phyloP scores from a whole-genome alignment of 495 filamentous ascomycete genomes.

The Xylaria palmicola region DNA sequence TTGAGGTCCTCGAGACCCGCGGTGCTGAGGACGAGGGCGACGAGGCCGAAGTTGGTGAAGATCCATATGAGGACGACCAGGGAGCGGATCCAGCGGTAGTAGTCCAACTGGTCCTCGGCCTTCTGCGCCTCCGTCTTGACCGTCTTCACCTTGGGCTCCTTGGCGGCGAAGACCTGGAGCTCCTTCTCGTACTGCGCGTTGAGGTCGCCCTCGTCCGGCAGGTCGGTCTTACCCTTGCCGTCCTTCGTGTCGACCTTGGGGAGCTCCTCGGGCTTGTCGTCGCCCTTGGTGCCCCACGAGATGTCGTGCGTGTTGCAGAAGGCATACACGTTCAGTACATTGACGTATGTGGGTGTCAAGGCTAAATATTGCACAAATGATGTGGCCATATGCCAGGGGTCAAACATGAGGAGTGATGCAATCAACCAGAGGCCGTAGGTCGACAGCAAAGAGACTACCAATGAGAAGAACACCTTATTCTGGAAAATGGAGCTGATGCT shows the following conservation, averaged over 20 bases:
- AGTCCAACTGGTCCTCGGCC: slow-evolving; percentile 89
- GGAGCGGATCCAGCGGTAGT: slow-evolving; percentile 94
- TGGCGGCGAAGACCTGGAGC: slow-evolving; percentile 65
- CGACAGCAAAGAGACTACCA: slow-evolving; percentile 86
- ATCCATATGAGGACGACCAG: slow-evolving; percentile 94
- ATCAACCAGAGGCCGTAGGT: slow-evolving; percentile 95
- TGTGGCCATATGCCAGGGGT: slow-evolving; percentile 99
- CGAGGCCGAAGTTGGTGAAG: slow-evolving; percentile 89
- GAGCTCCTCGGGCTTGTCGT: slow-evolving; percentile 83
- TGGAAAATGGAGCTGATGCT: slow-evolving; percentile 69
- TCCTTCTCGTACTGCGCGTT: slow-evolving; percentile 95
- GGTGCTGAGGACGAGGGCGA: slow-evolving; percentile 80
- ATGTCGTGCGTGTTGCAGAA: slow-evolving; percentile 99
- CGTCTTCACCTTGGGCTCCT: slow-evolving; percentile 63
- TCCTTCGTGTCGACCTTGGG: slow-evolving; percentile 80
- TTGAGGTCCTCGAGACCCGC: slow-evolving; percentile 73
- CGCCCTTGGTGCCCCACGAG: slow-evolving; percentile 95
- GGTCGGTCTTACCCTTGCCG: slow-evolving; percentile 90
- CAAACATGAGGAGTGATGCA: slow-evolving; percentile 91
- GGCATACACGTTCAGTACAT: slow-evolving; percentile 95
- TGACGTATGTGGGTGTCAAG: slow-evolving; percentile 92
- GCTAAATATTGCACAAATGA: slow-evolving; percentile 95
- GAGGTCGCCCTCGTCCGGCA: slow-evolving; percentile 77
- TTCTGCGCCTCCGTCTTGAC: slow-evolving; percentile 61
- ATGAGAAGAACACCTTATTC: slow-evolving; percentile 86